phyloP scores from a whole-genome alignment of 2,329 filamentous ascomycete species.

The Colletotrichum orbiculare region DNA sequence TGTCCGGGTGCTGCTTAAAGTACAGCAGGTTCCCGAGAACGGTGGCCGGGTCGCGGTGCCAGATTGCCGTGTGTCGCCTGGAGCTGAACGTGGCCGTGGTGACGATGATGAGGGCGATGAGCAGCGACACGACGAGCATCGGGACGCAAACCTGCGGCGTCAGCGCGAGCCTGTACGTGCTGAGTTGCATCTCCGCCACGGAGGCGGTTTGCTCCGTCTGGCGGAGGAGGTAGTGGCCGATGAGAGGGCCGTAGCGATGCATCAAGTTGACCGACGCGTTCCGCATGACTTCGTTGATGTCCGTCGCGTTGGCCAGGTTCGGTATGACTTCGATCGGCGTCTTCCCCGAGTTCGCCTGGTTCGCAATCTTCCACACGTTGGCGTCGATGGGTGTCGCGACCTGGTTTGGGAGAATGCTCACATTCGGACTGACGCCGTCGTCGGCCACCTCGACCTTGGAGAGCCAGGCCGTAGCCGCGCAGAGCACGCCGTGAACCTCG shows the following conservation, averaged over 20 bases:
- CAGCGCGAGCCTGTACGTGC: conserved; percentile 4
- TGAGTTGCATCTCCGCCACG: background rate
- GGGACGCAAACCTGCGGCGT: conserved; percentile 13
- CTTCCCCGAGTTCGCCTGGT: background rate
- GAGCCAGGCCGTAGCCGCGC: conserved; percentile 15
- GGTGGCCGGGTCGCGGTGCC: conserved; percentile 20
- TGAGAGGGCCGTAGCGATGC: background rate
- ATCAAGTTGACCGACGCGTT: background rate
- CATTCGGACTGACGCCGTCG: conserved; percentile 8
- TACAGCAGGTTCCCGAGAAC: conserved; percentile 22
- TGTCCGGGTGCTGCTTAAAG: background rate
- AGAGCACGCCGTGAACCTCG: conserved; percentile 1
- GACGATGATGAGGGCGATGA: background rate
- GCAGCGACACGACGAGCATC: conserved; percentile 1
- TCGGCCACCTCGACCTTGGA: conserved; percentile 11
- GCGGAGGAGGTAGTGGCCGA: conserved; percentile 19
- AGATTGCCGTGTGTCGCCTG: conserved; percentile 3
- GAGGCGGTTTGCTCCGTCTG: background rate
- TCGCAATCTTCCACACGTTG: conserved; percentile 6
- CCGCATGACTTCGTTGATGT: conserved; percentile 15
- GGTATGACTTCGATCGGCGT: background rate
- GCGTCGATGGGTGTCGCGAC: background rate
- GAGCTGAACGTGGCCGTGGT: background rate
- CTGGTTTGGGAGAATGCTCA: background rate
- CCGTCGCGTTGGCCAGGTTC: background rate